Evolutionary conservation across 305 asterid species (phyloP), one percentile per base, ranked within the genome.

Genomic region (Solanum hybrid): DNA sequence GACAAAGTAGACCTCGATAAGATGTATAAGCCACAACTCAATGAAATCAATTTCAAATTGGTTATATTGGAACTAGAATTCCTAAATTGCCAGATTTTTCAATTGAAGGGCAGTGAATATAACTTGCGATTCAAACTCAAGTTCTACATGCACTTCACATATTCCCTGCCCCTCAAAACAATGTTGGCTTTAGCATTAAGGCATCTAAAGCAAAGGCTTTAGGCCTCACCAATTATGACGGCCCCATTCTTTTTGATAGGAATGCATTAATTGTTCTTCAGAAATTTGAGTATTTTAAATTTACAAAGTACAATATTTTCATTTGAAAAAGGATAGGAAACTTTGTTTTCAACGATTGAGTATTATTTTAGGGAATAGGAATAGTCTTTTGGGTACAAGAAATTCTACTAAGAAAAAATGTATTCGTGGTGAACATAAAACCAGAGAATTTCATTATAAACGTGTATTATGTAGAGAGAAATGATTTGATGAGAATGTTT

Each of bases 1-100:
- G 80, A 51, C 84, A 38, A 89, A 87, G 84, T 37, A 82, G 87
- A 31, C 10, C 88, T 84, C 39, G 14, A 84, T 84, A 22, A 84
- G 88, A 84, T 84, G 27, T 10, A 51, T 5, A 51, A 51, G 31
- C 88, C 76, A 84, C 88, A 51, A 31, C 41, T 32, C 76, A 84
- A 84, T 84, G 27, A 84, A 51, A 84, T 20, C 88, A 51, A 22
- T 84, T 45, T 51, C 75, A 31, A 27, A 22, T 51, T 22, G 39
- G 73, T 84, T 29, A 84, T 6, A 51, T 22, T 45, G 88, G 41
- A 31, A 84, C 41, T 51, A 84, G 17, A 31, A 31, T 84, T 26
- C 73, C 88, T 84, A 83, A 45, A 45, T 51, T 31, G 76, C 88
- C 17, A 84, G 41, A 84, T 22, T 31, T 51, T 31, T 45, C 76